These are phyloP conservation scores for Erythrophleum fordii DNA, from an alignment of 306 rosid species.

Conservation along the genomic window DNA sequence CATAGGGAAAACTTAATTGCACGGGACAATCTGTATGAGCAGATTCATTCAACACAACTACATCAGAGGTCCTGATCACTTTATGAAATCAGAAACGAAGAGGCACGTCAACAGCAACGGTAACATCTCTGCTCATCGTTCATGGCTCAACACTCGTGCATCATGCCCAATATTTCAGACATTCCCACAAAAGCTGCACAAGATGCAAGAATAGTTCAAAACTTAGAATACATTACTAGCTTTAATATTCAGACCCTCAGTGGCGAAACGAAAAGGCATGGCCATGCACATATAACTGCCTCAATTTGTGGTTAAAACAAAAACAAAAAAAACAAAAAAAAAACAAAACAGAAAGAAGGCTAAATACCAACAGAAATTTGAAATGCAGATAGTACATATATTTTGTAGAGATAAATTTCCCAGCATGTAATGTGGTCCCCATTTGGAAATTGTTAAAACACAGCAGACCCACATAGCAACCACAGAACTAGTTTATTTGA, in stretches of 20 bases:
- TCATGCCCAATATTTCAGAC: conserved; percentile 35
- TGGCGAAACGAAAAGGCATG: neutral
- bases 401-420: neutral
- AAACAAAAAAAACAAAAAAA: too few species aligned
- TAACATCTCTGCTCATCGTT: conserved; percentile 23
- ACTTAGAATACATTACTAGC: neutral
- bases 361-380: too few species aligned
- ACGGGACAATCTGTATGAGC: conserved; percentile 51
- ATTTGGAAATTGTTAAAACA: neutral
- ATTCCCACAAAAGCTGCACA: neutral
- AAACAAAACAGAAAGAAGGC: too few species aligned
- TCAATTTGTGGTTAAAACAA: too few species aligned
- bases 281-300: too few species aligned
- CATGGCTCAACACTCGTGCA: conserved; percentile 28
- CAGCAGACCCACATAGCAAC: neutral
- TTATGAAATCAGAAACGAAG: conserved; percentile 42
- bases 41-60: conserved; percentile 45
- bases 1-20: conserved; percentile 69
- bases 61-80: conserved; percentile 49
- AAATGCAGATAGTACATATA: neutral
- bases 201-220: neutral
- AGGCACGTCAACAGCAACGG: conserved; percentile 30
- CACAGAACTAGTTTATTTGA: neutral
- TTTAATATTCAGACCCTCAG: neutral
- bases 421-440: neutral